A percentile compares a stretch with the other conserved stretches of the same genome.
Conservation (phyloP, 768 basidiomycete genomes). For the Fibroporia radiculosa region DNA sequence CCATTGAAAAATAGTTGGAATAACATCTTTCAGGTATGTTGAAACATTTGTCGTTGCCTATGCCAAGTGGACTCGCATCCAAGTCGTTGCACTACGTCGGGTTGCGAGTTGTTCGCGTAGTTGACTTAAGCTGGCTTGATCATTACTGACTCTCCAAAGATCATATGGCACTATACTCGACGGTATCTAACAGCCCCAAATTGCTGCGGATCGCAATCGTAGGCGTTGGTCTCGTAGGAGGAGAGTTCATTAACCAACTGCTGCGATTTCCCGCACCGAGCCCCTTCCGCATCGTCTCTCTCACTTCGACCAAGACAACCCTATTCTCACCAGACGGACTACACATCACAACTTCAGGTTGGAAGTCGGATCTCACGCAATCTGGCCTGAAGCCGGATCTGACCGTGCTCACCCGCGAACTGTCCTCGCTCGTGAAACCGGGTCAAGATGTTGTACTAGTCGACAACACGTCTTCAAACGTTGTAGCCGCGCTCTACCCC, state of each 20-base stretch:
- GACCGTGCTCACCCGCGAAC: constrained; percentile 30
- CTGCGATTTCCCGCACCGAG: constrained; percentile 49
- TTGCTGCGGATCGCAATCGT: constrained; percentile 62
- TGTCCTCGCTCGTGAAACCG: constrained; percentile 37
- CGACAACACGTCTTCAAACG: constrained; percentile 88
- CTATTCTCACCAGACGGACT: constrained; percentile 46
- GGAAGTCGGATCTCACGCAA: constrained; percentile 40
- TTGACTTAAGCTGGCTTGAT: too few relatives aligned
- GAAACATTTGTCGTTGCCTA: too few relatives aligned
- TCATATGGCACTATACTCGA: not conserved
- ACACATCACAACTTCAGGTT: constrained; percentile 29
- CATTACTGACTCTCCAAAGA: too few relatives aligned
- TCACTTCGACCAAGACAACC: constrained; percentile 59
- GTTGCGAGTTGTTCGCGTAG: too few relatives aligned
- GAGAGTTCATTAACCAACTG: constrained; percentile 79
- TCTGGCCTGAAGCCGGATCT: constrained; percentile 40
- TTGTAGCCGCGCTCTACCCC: constrained; percentile 77
- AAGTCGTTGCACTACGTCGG: too few relatives aligned
- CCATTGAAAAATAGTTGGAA: too few relatives aligned
- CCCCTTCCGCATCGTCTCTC: constrained; percentile 58
- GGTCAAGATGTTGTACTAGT: constrained; percentile 62
- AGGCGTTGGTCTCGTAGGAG: constrained; percentile 90
- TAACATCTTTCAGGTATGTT: too few relatives aligned
- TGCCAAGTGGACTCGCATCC: too few relatives aligned
- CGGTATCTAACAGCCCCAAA: constrained; percentile 9